phyloP scores from a whole-genome alignment of 2,329 filamentous ascomycete genomes.

The Diaporthe sp. region DNA sequence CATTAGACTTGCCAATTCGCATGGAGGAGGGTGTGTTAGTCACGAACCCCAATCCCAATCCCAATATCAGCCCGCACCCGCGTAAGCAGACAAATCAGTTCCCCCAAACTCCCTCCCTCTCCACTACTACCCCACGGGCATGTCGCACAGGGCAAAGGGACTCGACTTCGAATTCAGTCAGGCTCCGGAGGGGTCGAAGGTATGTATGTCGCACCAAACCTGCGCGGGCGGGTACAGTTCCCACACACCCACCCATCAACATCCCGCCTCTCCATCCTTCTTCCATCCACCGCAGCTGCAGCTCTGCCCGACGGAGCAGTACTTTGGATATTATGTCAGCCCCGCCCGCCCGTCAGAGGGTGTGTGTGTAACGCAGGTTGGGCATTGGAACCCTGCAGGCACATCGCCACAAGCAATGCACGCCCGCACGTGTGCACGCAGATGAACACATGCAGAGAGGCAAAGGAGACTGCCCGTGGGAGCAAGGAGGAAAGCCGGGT shows the following conservation, averaged over 20 bases:
- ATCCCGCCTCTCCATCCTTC: neutral
- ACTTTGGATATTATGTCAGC: conserved; percentile 10
- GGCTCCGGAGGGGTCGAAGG: neutral
- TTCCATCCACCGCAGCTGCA: neutral
- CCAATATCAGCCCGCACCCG: neutral
- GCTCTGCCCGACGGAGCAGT: neutral
- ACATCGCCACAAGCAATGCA: neutral
- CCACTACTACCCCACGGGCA: neutral
- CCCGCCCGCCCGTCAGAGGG: neutral
- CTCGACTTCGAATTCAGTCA: neutral
- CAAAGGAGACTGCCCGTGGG: neutral
- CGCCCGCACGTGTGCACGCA: neutral
- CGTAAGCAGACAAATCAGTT: neutral
- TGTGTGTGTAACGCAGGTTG: neutral
- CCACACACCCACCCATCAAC: neutral
- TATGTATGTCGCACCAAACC: neutral
- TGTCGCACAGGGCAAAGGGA: neutral
- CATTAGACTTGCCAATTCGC: neutral
- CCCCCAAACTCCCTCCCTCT: neutral
- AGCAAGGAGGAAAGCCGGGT: neutral
- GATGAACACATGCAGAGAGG: neutral
- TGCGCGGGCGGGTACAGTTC: neutral
- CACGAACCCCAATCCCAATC: neutral
- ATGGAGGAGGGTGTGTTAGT: neutral
- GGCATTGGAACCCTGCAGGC: conserved; percentile 2